These are phyloP conservation scores for Cardamine occulta DNA, from an alignment of 345 rosid species.

Conservation along the genomic window DNA sequence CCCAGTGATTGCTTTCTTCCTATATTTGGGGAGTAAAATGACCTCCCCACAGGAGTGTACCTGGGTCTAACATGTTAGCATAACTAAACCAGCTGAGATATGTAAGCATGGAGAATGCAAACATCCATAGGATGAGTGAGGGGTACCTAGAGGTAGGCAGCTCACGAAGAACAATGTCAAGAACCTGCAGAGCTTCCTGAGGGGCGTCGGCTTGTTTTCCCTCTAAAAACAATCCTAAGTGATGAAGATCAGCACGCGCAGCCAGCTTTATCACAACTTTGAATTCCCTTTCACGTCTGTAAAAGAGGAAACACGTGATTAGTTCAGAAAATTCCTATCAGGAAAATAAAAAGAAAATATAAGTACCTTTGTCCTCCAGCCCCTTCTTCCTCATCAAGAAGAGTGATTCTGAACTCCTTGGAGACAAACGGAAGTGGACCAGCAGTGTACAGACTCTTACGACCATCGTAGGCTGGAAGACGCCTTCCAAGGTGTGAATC, in stretches of 20 bases:
- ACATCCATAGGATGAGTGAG: conserved; percentile 29
- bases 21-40: conserved; percentile 83
- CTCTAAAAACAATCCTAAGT: conserved; percentile 76
- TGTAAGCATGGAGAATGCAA: neutral
- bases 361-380: conserved; percentile 69
- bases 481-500: conserved; percentile 87
- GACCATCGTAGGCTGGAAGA: conserved; percentile 96
- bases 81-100: conserved; percentile 18
- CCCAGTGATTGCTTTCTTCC: conserved; percentile 86
- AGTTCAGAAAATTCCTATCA: neutral
- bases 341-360: neutral
- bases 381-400: conserved; percentile 85
- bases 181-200: conserved; percentile 98
- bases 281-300: conserved; percentile 79
- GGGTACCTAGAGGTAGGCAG: conserved; percentile 71
- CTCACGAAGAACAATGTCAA: conserved; percentile 95
- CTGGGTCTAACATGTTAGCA: conserved; percentile 46
- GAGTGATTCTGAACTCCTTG: conserved; percentile 74
- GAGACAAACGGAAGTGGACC: conserved; percentile 84
- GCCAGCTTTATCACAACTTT: conserved; percentile 76
- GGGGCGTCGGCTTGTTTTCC: conserved; percentile 96
- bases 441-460: conserved; percentile 91
- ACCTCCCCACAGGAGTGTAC: conserved; percentile 88
- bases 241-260: conserved; percentile 93
- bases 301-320: conserved; percentile 5